These are phyloP conservation scores for Zygosaccharomyces gambellarensis DNA, from an alignment of 805 yeast species.

Conservation along the genomic window DNA sequence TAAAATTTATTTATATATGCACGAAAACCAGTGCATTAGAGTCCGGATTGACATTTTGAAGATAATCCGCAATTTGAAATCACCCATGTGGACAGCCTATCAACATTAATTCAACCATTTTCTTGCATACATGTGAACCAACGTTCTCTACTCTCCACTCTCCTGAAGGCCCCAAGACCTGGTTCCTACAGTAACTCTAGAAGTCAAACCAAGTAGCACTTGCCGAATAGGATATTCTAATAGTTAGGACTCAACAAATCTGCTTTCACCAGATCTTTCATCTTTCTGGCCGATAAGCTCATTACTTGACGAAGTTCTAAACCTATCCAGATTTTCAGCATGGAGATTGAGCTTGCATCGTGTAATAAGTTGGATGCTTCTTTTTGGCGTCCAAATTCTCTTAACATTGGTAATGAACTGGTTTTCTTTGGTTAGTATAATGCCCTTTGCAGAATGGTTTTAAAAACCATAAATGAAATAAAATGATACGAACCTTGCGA, in stretches of 20 bases:
- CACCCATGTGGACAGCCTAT: background rate
- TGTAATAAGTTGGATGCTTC: slow-evolving; percentile 57
- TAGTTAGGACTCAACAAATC: slow-evolving; percentile 66
- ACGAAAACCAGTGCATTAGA: background rate
- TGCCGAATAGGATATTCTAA: slow-evolving; percentile 20
- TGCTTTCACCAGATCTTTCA: slow-evolving; percentile 52
- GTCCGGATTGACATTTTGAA: background rate
- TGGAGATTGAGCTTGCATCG: slow-evolving; percentile 59
- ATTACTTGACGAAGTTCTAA: slow-evolving; percentile 84
- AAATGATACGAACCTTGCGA: slow-evolving; percentile 84
- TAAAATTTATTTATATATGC: background rate
- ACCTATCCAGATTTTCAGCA: slow-evolving; percentile 89
- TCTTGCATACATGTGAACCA: background rate
- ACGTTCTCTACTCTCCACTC: background rate
- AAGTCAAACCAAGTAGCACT: background rate
- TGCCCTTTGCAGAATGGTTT: slow-evolving; percentile 6
- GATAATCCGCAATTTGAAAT: background rate
- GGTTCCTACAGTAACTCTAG: background rate
- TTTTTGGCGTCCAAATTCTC: slow-evolving; percentile 67
- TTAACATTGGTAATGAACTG: slow-evolving; percentile 77
- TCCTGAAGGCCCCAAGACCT: too few species aligned
- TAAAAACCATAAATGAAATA: slow-evolving; percentile 32
- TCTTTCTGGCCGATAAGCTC: slow-evolving; percentile 74
- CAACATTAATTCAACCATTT: background rate
- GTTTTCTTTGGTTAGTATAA: slow-evolving; percentile 3